Conservation (phyloP, 495 filamentous ascomycete genomes). For the Podospora pseudocomata region DNA sequence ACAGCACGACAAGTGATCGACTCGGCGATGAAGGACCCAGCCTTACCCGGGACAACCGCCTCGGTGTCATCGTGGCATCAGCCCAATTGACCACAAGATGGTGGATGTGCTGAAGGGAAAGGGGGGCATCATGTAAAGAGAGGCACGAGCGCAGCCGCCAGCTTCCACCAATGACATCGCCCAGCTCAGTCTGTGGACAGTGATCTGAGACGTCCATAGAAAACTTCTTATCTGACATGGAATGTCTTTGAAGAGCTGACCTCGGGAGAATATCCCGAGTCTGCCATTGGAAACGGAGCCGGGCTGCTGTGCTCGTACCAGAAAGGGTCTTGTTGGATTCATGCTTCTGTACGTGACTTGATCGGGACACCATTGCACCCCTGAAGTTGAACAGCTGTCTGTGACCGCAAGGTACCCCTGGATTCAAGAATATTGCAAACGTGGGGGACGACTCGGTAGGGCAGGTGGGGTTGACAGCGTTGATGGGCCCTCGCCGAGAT, state of each 20-base stretch:
- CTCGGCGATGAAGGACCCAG: not conserved
- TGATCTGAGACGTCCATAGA: not conserved
- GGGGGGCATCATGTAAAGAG: not conserved
- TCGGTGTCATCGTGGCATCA: not conserved
- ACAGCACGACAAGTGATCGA: not conserved
- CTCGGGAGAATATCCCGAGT: not conserved
- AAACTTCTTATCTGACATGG: not conserved
- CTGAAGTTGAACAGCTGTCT: not conserved
- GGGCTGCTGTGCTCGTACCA: not conserved
- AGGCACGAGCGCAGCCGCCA: not conserved
- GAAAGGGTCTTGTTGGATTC: slow-evolving; percentile 2
- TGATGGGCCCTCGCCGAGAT: not conserved
- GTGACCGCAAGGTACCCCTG: slow-evolving; percentile 1
- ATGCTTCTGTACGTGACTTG: slow-evolving; percentile 5
- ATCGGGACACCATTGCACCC: slow-evolving; percentile 3
- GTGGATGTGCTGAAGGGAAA: not conserved
- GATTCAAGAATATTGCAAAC: not conserved
- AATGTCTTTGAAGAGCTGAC: not conserved
- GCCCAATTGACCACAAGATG: not conserved
- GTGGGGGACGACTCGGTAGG: slow-evolving; percentile 3
- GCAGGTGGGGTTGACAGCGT: not conserved
- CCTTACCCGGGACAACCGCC: not conserved
- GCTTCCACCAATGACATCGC: not conserved
- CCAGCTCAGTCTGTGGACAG: not conserved
- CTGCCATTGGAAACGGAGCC: not conserved